Percentiles rank a stretch among this genome's conserved stretches.
Evolutionary conservation across 1,284 basidiomycete species (phyloP).

Genomic region (Sporisorium scitamineum): DNA sequence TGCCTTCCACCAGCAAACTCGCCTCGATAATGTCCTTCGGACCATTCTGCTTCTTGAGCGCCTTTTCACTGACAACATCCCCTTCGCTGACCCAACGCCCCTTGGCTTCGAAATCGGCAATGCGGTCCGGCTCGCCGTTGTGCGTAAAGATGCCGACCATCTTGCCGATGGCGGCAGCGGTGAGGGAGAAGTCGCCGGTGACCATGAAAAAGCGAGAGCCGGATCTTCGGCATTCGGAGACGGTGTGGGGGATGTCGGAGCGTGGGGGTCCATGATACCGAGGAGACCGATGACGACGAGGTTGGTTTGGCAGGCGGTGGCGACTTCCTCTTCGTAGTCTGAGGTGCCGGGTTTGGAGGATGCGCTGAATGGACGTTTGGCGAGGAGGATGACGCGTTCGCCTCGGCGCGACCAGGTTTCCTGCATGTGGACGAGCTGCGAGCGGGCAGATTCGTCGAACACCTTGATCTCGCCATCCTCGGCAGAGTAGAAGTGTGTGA

Average conservation of each 20-base stretch:
- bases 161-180: slow-evolving; percentile 76
- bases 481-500: slow-evolving; percentile 38
- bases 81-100: slow-evolving; percentile 19
- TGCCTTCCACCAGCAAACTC: slow-evolving; percentile 40
- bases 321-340: slow-evolving; percentile 36
- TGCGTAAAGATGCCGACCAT: slow-evolving; percentile 76
- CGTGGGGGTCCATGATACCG: slow-evolving; percentile 78
- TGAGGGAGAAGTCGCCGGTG: slow-evolving; percentile 75
- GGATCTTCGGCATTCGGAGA: slow-evolving; percentile 74
- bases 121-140: slow-evolving; percentile 65
- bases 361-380: slow-evolving; percentile 68
- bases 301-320: slow-evolving; percentile 65
- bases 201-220: slow-evolving; percentile 79
- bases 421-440: slow-evolving; percentile 43
- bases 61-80: slow-evolving; percentile 47
- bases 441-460: slow-evolving; percentile 27
- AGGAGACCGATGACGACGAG: slow-evolving; percentile 77
- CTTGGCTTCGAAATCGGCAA: slow-evolving; percentile 69
- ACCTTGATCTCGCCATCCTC: slow-evolving; percentile 28
- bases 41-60: slow-evolving; percentile 36
- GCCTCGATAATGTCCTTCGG: slow-evolving; percentile 41
- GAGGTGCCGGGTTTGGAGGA: slow-evolving; percentile 25
- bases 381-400: slow-evolving; percentile 75
- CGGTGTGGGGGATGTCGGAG: slow-evolving; percentile 74
- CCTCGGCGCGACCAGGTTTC: slow-evolving; percentile 74